These are phyloP conservation scores for Bruguiera gymnorhiza DNA, from an alignment of 345 rosid species.

Conservation along the genomic window DNA sequence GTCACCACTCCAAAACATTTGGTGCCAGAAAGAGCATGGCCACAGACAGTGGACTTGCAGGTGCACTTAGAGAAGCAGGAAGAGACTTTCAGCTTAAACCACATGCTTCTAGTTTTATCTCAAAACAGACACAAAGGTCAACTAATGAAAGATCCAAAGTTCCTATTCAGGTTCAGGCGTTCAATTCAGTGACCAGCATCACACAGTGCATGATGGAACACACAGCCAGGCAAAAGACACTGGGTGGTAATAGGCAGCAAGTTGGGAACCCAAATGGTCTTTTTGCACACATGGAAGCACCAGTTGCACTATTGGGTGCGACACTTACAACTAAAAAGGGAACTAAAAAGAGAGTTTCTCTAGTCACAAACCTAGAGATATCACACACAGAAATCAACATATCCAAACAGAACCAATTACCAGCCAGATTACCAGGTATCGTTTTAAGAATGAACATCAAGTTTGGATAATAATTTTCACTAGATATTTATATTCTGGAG, in stretches of 20 bases:
- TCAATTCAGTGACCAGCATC: slow-evolving; percentile 39
- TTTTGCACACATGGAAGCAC: slow-evolving; percentile 32
- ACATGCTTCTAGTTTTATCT: slow-evolving; percentile 27
- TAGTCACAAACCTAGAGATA: slow-evolving; percentile 26
- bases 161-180: slow-evolving; percentile 37
- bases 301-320: slow-evolving; percentile 30
- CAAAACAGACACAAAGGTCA: slow-evolving; percentile 33
- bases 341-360: slow-evolving; percentile 37
- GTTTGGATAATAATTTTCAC: not conserved
- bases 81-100: slow-evolving; percentile 23
- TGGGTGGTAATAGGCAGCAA: slow-evolving; percentile 19
- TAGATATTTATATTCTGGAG: slow-evolving; percentile 6
- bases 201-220: slow-evolving; percentile 23
- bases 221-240: slow-evolving; percentile 19
- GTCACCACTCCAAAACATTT: slow-evolving; percentile 19
- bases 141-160: slow-evolving; percentile 56
- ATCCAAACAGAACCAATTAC: slow-evolving; percentile 23
- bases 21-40: slow-evolving; percentile 15
- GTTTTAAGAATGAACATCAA: slow-evolving; percentile 1
- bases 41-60: slow-evolving; percentile 17
- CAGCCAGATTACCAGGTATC: slow-evolving; percentile 42
- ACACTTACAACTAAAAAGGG: slow-evolving; percentile 48
- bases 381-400: slow-evolving; percentile 31
- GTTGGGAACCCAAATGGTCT: slow-evolving; percentile 18
- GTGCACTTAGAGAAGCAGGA: slow-evolving; percentile 25